Evolutionary conservation across 75 land plant genomes (phyloP).

Genomic region (Cunninghamia lanceolata): DNA sequence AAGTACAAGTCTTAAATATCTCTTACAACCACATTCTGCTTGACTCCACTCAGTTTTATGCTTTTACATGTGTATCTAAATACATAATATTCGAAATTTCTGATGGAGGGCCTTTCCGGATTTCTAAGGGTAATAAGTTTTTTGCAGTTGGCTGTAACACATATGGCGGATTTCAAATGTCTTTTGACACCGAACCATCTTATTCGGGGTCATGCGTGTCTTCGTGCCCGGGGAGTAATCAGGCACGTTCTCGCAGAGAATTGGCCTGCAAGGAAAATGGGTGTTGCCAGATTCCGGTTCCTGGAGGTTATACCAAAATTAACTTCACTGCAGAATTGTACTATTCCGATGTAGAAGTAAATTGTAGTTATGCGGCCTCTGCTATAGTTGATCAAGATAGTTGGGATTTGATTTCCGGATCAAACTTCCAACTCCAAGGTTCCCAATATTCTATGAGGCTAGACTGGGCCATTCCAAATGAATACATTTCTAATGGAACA

Average conservation of each 20-base stretch:
- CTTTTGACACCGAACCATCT: not conserved
- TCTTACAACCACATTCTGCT: too few species aligned
- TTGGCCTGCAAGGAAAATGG: not conserved
- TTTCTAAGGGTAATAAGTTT: not conserved
- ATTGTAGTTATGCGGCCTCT: not conserved
- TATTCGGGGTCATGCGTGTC: not conserved
- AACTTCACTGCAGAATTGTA: not conserved
- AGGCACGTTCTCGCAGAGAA: not conserved
- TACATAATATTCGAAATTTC: too few species aligned
- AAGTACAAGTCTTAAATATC: too few species aligned
- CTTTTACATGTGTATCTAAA: too few species aligned
- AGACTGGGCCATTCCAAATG: not conserved
- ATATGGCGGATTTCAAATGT: not conserved
- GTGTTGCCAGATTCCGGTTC: too few species aligned
- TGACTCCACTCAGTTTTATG: too few species aligned
- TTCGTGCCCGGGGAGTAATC: not conserved
- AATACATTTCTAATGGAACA: too few species aligned
- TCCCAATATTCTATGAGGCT: not conserved
- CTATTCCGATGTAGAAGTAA: not conserved
- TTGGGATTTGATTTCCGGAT: not conserved
- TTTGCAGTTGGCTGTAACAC: not conserved
- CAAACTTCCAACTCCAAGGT: not conserved
- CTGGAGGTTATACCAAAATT: not conserved
- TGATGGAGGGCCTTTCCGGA: not conserved
- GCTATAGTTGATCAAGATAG: not conserved